Conservation (phyloP, 1,139 yeast species). For the Eremothecium gossypii region DNA sequence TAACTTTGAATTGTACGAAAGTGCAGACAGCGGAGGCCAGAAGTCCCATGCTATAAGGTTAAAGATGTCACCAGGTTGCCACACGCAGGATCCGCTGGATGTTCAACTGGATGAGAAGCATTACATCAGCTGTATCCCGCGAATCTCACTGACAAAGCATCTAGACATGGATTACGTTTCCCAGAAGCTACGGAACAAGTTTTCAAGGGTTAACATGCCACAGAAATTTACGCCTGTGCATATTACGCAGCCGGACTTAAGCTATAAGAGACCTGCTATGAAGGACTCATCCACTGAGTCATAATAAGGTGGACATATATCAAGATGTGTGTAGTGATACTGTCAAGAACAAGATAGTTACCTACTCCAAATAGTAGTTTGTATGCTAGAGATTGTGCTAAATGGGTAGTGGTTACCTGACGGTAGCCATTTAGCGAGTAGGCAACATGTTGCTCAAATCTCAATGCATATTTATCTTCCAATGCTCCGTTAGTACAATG, state of each 20-base stretch:
- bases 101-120: conserved; percentile 94
- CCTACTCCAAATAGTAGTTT: too few species aligned
- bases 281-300: background rate
- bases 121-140: conserved; percentile 91
- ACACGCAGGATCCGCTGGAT: conserved; percentile 93
- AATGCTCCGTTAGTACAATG: conserved; percentile 60
- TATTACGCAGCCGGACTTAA: conserved; percentile 54
- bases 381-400: too few species aligned
- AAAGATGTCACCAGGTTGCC: conserved; percentile 94
- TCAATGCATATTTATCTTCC: conserved; percentile 33
- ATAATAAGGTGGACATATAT: too few species aligned
- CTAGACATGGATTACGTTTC: conserved; percentile 85
- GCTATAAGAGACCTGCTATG: conserved; percentile 16
- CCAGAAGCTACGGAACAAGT: conserved; percentile 72
- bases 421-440: background rate
- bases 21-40: conserved; percentile 54
- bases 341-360: too few species aligned
- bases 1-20: conserved; percentile 85
- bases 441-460: background rate
- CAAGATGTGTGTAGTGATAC: too few species aligned
- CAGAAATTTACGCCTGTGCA: conserved; percentile 87
- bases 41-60: conserved; percentile 84
- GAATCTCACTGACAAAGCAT: conserved; percentile 82
- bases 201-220: conserved; percentile 81
- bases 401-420: too few species aligned